Conservation (phyloP, 2,329 filamentous ascomycete genomes). For the Hypoxylon sp. region DNA sequence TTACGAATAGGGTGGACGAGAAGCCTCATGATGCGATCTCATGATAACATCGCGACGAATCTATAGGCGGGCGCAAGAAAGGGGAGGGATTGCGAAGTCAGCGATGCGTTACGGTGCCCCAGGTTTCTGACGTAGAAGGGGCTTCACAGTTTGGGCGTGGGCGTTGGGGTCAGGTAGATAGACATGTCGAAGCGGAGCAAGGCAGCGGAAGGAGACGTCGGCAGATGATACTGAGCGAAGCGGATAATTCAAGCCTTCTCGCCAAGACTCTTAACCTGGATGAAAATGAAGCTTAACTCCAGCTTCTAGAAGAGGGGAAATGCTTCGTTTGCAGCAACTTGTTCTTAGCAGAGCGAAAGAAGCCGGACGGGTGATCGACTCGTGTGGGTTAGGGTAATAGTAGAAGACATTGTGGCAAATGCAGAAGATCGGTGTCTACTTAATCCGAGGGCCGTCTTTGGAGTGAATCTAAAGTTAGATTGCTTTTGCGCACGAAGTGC, state of each 20-base stretch:
- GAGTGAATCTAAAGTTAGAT: constrained; percentile 9
- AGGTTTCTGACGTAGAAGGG: constrained; percentile 14
- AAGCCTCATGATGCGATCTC: constrained; percentile 34
- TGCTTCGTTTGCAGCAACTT: constrained; percentile 25
- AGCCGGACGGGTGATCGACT: constrained; percentile 35
- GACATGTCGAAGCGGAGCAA: constrained; percentile 35
- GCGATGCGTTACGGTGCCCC: constrained; percentile 18
- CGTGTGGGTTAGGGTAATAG: constrained; percentile 39
- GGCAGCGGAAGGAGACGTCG: constrained; percentile 34
- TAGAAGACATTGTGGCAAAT: constrained; percentile 2
- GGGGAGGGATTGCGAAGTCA: constrained; percentile 20
- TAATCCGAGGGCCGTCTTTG: constrained; percentile 12
- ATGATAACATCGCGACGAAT: constrained; percentile 28
- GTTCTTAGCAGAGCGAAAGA: constrained; percentile 4
- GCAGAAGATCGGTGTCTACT: constrained; percentile 9
- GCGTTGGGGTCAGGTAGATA: constrained; percentile 19
- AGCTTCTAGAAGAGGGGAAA: constrained; percentile 38
- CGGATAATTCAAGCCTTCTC: constrained; percentile 49
- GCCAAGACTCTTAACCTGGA: constrained; percentile 46
- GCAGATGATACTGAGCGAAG: constrained; percentile 37
- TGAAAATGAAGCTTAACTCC: constrained; percentile 44
- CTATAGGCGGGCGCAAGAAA: constrained; percentile 30
- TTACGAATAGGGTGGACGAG: constrained; percentile 20
- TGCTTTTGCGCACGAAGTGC: constrained; percentile 21
- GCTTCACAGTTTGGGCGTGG: constrained; percentile 5